Evolutionary conservation across 331 rosid genomes (phyloP).

Genomic region (Spiraea crenata): DNA sequence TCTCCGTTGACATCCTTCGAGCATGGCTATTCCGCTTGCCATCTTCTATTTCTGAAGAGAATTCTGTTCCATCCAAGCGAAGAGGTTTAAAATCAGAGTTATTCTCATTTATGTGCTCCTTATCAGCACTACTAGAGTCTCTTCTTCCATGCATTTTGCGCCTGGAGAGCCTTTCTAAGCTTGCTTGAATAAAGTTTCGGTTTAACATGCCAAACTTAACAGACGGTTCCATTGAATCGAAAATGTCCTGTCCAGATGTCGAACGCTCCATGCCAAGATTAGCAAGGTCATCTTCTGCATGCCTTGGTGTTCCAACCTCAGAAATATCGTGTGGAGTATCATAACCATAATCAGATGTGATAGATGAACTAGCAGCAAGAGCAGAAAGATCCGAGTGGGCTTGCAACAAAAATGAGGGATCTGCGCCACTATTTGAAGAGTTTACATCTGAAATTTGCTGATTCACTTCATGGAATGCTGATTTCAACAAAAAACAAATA

Average conservation of each 20-base stretch:
- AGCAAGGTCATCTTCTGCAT: slow-evolving; percentile 34
- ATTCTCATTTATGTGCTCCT: slow-evolving; percentile 33
- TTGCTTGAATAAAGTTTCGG: slow-evolving; percentile 32
- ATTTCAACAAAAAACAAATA: slow-evolving; percentile 4
- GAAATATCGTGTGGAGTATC: slow-evolving; percentile 56
- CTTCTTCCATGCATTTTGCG: slow-evolving; percentile 20
- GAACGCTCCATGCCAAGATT: slow-evolving; percentile 41
- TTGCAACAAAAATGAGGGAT: slow-evolving; percentile 35
- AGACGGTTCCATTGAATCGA: slow-evolving; percentile 32
- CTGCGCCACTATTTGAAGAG: slow-evolving; percentile 39
- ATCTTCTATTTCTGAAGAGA: slow-evolving; percentile 34
- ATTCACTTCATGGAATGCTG: slow-evolving; percentile 58
- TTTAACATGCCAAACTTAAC: slow-evolving; percentile 32
- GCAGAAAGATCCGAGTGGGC: slow-evolving; percentile 44
- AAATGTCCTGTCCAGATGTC: slow-evolving; percentile 33
- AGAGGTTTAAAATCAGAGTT: slow-evolving; percentile 37
- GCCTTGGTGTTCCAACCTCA: slow-evolving; percentile 56
- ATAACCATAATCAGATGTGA: slow-evolving; percentile 51
- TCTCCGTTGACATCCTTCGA: slow-evolving; percentile 49
- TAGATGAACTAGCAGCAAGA: slow-evolving; percentile 40
- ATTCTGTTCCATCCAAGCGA: slow-evolving; percentile 65
- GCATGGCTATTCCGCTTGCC: slow-evolving; percentile 38
- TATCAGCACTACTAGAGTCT: slow-evolving; percentile 19
- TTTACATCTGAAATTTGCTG: slow-evolving; percentile 43
- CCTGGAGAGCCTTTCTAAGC: slow-evolving; percentile 28